Evolutionary conservation across 1,284 basidiomycete species (phyloP), one percentile per base, ranked within the genome.

Genomic region (Peniophora sp.): DNA sequence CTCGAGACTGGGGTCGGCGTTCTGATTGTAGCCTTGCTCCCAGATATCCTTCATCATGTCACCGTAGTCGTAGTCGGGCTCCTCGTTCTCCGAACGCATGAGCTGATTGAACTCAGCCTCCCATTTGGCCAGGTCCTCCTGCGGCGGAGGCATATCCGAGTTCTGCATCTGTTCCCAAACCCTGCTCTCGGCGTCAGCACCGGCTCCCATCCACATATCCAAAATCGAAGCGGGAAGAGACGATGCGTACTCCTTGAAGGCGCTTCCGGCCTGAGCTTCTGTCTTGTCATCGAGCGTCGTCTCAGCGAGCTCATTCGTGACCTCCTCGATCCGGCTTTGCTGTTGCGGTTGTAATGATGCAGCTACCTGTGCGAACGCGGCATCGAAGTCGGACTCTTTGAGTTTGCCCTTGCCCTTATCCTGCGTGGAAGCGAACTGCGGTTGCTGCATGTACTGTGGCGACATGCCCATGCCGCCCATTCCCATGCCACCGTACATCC

Each of bases 31-130:
- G 22, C 76, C 76, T 47, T 65, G 65, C 58, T 85, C 77, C 81
- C 83, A 90, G 52, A 78, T 78, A 48, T 74, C 66, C 59, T 83
- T 74, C 76, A 89, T 83, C 20, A 66, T 68, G 2, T 66, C 65
- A 8, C 78, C 78, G 53, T 83, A 85, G 9, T 78, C 78, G 53
- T 83, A 85, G 59, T 85, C 81, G 49, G 69, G 63, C 39, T 86
- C 84, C 20, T 86, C 83, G 34, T 83, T 75, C 53, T 83, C 73
- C 3, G 75, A 63, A 32, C 73, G 73, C 81, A 90, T 88, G 38
- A 89, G 68, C 59, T 91, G 85, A 53, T 88, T 89, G 60, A 94
- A 92, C 65, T 95, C 85, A 8, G 84, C 81, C 64, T 96, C 94
- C 92, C 92, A 96, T 63, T 85, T 85, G 3, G 85, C 81, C 46